A percentile compares a stretch with the other conserved stretches of the same genome.
Conservation (phyloP, 78 protist genomes). For the Dictyostelium discoideum region DNA sequence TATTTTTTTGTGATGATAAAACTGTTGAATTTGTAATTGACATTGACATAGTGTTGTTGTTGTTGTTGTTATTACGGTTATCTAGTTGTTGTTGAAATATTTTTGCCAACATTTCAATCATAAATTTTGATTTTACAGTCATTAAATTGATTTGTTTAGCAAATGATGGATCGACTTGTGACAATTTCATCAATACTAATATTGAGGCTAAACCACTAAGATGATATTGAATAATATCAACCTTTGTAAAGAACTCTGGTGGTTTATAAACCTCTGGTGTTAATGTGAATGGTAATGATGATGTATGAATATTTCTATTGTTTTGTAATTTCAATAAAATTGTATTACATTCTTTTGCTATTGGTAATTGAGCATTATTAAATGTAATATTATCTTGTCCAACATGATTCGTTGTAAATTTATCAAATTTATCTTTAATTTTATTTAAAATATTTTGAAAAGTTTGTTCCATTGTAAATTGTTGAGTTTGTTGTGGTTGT, state of each 20-base stretch:
- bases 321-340: not conserved
- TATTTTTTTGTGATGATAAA: not conserved
- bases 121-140: not conserved
- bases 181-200: not conserved
- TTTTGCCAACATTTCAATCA: conserved; percentile 30
- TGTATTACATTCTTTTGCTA: not conserved
- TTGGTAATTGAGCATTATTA: not conserved
- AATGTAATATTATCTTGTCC: not conserved
- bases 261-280: not conserved
- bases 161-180: not conserved
- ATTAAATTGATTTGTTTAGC: not conserved
- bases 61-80: not conserved
- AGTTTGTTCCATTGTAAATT: not conserved
- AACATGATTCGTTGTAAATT: not conserved
- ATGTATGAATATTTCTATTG: conserved; percentile 20
- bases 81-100: conserved; percentile 14
- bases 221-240: conserved; percentile 47
- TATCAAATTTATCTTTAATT: conserved; percentile 12
- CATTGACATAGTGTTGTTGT: not conserved
- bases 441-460: not conserved
- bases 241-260: not conserved
- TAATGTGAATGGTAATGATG: conserved; percentile 26
- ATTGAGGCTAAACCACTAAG: conserved; percentile 44
- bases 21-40: not conserved
- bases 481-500: not conserved